Evolutionary conservation across 176 grass and related monocot genomes (phyloP), one percentile per base, ranked within the genome.

Genomic region (Thinopyrum elongatum): DNA sequence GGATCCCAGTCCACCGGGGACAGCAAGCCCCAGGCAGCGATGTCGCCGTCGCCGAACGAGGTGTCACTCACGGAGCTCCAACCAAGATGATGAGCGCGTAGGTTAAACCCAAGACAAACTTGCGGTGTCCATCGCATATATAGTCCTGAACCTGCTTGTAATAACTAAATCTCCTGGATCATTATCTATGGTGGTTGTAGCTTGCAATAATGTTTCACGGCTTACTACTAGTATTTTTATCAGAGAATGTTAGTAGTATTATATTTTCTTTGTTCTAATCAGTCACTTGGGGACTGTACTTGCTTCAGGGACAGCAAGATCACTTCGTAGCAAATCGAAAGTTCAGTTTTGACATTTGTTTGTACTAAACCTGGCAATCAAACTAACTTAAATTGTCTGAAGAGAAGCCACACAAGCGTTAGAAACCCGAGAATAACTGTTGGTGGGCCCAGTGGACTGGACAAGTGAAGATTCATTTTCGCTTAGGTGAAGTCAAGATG

Each of bases 401-500:
- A 58, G 2, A 22, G 53, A 58, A 22, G 53, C 19, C 53, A 22
- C 51, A 21, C 19, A 58, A 22, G 2, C 21, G 6, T 22, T 58
- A 58, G 19, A 22, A 58, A 58, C 7, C 53, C 53, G 19, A 58
- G 2, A 58, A 58, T 58, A 53, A 53, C 49, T 2, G 49, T 53
- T 16, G 49, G 47, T 21, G 7, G 0, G 53, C 19, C 19, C 7
- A 22, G 19, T 58, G 19, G 51, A 8, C 53, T 22, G 53, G 16
- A 22, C 53, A 57, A 6, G 53, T 57, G 2, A 8, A 57, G 17
- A 57, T 57, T 57, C 53, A 57, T 57, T 57, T 57, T 22, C 17
- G 8, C 47, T 13, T 4, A 3, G 2, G 16, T 49, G 46, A 72
- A 72, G 92, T 95, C 89, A 90, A 92, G 93, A 95, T 98, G 93